phyloP scores from a whole-genome alignment of 176 grass and related monocot species.

The Triticum turgidum region DNA sequence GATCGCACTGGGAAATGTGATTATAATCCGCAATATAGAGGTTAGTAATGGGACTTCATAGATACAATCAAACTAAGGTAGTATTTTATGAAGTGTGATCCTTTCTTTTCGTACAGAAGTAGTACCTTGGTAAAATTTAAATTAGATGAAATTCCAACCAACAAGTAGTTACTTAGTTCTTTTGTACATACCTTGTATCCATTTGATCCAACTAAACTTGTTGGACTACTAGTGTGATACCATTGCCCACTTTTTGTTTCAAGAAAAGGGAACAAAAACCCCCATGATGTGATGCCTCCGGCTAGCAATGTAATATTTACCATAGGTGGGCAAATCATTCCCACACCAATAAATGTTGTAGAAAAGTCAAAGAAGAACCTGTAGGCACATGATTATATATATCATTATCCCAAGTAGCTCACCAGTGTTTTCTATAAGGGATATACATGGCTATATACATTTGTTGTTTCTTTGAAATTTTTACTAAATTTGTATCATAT shows the following conservation, averaged over 20 bases:
- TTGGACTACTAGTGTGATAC: conserved; percentile 39
- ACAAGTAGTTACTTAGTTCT: background rate
- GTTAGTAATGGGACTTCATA: background rate
- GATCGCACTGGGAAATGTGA: background rate
- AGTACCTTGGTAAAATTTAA: background rate
- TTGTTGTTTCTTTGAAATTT: too few relatives aligned
- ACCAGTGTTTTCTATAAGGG: background rate
- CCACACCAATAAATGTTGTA: conserved; percentile 46
- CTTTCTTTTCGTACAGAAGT: background rate
- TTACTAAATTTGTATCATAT: background rate
- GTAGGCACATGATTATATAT: background rate
- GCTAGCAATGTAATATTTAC: conserved; percentile 49
- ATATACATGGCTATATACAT: background rate
- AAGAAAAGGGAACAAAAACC: conserved; percentile 56
- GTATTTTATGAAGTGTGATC: too few relatives aligned
- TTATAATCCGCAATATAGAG: background rate
- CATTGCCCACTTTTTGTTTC: conserved; percentile 48
- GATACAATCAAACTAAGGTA: background rate
- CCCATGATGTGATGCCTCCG: conserved; percentile 42
- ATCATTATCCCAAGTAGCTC: background rate
- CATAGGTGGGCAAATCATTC: conserved; percentile 55
- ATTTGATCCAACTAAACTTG: conserved; percentile 46
- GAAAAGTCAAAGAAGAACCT: conserved; percentile 87
- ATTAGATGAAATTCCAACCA: background rate
- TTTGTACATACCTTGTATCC: conserved; percentile 61